These are phyloP conservation scores for Elsinoe arachidis DNA, from an alignment of 2,329 filamentous ascomycete genomes.

Conservation along the genomic window DNA sequence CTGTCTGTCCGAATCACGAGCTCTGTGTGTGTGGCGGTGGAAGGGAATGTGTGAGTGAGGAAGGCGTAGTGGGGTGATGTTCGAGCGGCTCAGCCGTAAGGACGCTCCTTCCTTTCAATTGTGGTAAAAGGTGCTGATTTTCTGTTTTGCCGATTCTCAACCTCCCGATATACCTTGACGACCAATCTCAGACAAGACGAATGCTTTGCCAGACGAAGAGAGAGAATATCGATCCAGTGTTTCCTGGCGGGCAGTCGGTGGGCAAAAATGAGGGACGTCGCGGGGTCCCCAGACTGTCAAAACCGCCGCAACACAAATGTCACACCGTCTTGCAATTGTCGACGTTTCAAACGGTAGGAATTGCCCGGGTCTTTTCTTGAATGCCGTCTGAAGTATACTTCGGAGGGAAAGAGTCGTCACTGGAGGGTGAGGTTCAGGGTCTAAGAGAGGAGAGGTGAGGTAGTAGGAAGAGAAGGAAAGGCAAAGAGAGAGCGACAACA, in stretches of 20 bases:
- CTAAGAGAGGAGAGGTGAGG: background rate
- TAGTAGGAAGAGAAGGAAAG: background rate
- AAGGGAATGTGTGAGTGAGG: background rate
- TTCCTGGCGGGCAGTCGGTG: background rate
- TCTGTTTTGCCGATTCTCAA: background rate
- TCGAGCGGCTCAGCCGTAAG: background rate
- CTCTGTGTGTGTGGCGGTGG: background rate
- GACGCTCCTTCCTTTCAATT: background rate
- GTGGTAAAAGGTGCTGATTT: background rate
- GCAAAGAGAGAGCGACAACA: background rate
- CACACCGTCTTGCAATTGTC: conserved; percentile 1
- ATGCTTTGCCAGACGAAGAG: background rate
- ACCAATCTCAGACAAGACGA: background rate
- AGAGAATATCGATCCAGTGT: background rate
- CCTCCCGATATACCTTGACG: background rate
- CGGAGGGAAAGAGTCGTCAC: background rate
- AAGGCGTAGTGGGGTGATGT: background rate
- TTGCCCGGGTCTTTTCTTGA: background rate
- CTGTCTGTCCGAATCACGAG: background rate
- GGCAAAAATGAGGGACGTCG: conserved; percentile 5
- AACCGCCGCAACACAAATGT: conserved; percentile 10
- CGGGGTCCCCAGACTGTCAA: conserved; percentile 2
- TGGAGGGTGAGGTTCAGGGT: background rate
- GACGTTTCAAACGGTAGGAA: background rate
- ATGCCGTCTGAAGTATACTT: background rate